Conservation (phyloP, 129 eudicot genomes). For the Chrysanthemum seticuspe region DNA sequence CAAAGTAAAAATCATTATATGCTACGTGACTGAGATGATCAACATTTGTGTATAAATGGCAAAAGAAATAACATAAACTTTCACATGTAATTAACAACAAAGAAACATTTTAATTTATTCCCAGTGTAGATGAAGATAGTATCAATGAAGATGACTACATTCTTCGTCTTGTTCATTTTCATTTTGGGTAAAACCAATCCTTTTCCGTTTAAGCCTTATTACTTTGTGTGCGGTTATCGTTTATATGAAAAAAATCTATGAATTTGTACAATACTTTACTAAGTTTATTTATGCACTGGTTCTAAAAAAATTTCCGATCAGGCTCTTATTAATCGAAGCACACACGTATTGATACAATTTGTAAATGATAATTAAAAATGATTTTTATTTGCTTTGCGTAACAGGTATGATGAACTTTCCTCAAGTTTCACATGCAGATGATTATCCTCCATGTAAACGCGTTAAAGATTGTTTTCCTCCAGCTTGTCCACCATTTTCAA, state of each 20-base stretch:
- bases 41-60: not conserved
- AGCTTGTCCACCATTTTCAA: not conserved
- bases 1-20: not conserved
- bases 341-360: too few relatives aligned
- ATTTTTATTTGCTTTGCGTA: not conserved
- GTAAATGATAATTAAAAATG: not conserved
- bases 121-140: not conserved
- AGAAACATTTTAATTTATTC: not conserved
- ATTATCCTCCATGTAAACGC: constrained; percentile 5
- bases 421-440: not conserved
- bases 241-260: too few relatives aligned
- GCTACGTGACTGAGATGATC: not conserved
- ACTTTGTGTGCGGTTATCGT: too few relatives aligned
- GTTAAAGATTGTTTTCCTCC: not conserved
- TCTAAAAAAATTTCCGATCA: too few relatives aligned
- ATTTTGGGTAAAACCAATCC: not conserved
- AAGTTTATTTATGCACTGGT: too few relatives aligned
- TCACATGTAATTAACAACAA: not conserved
- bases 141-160: not conserved
- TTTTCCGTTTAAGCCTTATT: not conserved
- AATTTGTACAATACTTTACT: too few relatives aligned
- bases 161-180: not conserved
- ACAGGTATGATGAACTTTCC: not conserved
- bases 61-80: not conserved
- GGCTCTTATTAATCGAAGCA: too few relatives aligned